phyloP scores from a whole-genome alignment of 2,329 filamentous ascomycete genomes.

The Cladosporium halotolerans region DNA sequence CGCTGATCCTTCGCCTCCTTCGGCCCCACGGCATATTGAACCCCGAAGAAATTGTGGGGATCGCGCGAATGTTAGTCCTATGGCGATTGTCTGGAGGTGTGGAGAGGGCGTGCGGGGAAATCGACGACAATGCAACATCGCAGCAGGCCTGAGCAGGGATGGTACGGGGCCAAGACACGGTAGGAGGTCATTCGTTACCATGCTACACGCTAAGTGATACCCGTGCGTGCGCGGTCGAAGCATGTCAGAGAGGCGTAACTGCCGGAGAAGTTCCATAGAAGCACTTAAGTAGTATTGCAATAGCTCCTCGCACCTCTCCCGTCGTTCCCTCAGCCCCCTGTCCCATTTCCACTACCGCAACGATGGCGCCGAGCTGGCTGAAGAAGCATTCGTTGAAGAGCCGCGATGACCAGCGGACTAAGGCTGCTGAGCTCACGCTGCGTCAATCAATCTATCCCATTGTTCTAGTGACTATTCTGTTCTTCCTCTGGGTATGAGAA shows the following conservation, averaged over 20 bases:
- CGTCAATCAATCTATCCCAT: conserved; percentile 62
- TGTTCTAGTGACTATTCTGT: conserved; percentile 57
- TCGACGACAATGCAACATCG: conserved; percentile 7
- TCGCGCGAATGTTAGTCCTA: not conserved
- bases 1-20: conserved; percentile 7
- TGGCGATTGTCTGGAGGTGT: not conserved
- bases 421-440: conserved; percentile 57
- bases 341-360: not conserved
- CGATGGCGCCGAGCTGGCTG: conserved; percentile 10
- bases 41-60: not conserved
- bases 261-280: not conserved
- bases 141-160: conserved; percentile 1
- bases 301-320: no score
- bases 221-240: not conserved
- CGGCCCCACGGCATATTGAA: conserved; percentile 5
- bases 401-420: conserved; percentile 43
- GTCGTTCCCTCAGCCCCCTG: not conserved
- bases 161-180: not conserved
- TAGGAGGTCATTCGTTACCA: conserved; percentile 6
- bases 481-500: conserved; percentile 54
- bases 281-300: conserved; percentile 7
- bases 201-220: not conserved
- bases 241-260: not conserved
- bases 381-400: conserved; percentile 18
- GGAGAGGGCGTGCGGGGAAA: conserved; percentile 7